These are phyloP conservation scores for Castanea sativa DNA, from an alignment of 306 rosid genomes.

Conservation along the genomic window DNA sequence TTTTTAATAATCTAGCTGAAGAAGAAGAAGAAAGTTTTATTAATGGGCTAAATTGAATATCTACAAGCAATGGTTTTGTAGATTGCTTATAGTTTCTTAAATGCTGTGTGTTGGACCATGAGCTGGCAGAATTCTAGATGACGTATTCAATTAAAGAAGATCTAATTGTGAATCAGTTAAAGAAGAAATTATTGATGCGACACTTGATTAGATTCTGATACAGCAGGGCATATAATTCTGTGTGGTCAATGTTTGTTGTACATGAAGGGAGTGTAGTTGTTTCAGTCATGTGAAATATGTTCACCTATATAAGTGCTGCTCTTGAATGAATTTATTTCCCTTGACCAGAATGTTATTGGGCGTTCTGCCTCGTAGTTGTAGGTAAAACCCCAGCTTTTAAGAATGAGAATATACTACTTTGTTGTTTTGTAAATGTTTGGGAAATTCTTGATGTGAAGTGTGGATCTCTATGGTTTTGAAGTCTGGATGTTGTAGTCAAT, in stretches of 20 bases:
- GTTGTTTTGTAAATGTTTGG: neutral
- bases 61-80: neutral
- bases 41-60: neutral
- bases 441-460: neutral
- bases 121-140: neutral
- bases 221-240: neutral
- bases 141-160: neutral
- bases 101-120: neutral
- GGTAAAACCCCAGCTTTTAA: neutral
- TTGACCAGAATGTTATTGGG: too few species aligned
- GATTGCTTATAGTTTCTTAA: neutral
- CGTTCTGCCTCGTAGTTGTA: neutral
- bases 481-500: neutral
- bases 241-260: neutral
- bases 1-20: too few species aligned
- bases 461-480: neutral
- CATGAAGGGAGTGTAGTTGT: neutral
- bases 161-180: constrained; percentile 7
- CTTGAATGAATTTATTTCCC: neutral
- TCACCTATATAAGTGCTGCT: neutral
- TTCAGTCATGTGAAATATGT: neutral
- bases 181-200: neutral
- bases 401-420: neutral
- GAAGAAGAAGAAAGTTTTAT: neutral
- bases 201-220: constrained; percentile 2